Evolutionary conservation across 495 filamentous ascomycete genomes (phyloP), one percentile per base, ranked within the genome.

Genomic region (Daldinia loculata): DNA sequence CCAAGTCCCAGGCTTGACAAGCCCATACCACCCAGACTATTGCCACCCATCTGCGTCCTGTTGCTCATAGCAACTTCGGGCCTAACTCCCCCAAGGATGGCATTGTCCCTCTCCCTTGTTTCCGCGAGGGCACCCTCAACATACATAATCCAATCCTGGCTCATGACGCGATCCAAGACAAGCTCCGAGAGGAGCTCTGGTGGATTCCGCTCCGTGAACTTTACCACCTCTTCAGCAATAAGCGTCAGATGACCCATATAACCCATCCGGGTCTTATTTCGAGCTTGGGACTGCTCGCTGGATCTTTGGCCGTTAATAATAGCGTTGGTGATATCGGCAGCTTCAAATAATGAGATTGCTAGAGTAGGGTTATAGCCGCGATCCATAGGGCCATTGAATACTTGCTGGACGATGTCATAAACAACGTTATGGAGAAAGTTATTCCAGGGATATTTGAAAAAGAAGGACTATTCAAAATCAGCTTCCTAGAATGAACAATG

Each of bases 351-450:
- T 78, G 97, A 93, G 58, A 97, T 91, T 26, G 95, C 94, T n/a
- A 99, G 86, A 45, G 88, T 89, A 7, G 93, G 90, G 80, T 99
- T 99, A 78, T 89, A 98, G 14, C 95, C 93, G 58, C 94, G 90
- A 70, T 98, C 94, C 92, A 99, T 97, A 12, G 92, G 92, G 0
- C 96, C 95, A 75, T 99, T 99, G 81, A 99, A 99, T 0, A 99
- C 96, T 82, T 99, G 95, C 78, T 99, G 95, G 12, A 99, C 91
- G 69, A 99, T 94, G 78, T 99, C 95, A 78, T 99, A 99, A 26
- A 99, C 95, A 48, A 99, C 95, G 80, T 99, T 99, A 79, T 99
- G 95, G 24, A 99, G 88, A 76, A 99, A 99, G 79, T 99, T 99
- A 76, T 99, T 99, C 95, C 95, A 99, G 4, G 95, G 96, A 78